Evolutionary conservation across 83 land plant species (phyloP), one percentile per base, ranked within the genome.

Genomic region (Larix sibirica): DNA sequence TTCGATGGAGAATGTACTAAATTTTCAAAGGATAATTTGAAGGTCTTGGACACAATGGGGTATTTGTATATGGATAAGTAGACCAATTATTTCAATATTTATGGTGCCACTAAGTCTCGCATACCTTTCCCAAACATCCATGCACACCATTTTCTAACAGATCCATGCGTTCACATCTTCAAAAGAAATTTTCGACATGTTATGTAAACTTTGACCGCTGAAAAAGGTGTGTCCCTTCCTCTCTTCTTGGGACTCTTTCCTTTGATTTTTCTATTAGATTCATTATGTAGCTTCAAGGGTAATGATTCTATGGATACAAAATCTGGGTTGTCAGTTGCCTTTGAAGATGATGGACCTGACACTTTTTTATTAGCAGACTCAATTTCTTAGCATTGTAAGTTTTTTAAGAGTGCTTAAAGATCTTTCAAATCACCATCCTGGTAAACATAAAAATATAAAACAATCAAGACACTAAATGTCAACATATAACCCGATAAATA

Each of bases 331-430:
- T 28, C 28, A 28, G 28, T 28, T 28, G 28, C 28, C 77, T 42
- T 71, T 10, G 76, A 20, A 71, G 76, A 36, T 68, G 73, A 36
- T 68, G 42, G 42, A 42, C n/a, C n/a, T 71, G 76, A 71, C 7
- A 71, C 76, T 47, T 8, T 47, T 1, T 21, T 21, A 20, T 71
- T 71, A 47, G 47, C 47, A 42, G 54, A 50, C 23, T 2, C 40
- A 1, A 21, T 40, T 50, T 71, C 50, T 74, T 74, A 58, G 28
- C 58, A 16, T 23, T 74, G 58, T 21, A 74, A 74, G 21, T 26
- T 21, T 44, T 4, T 74, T 26, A 47, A 74, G 56, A 47, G 77
- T 7, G 77, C 17, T 74, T 74, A 59, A 74, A 74, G 77, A 28
- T 28, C 28, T 28, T 28, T 28, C 28, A 28, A 28, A 28, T 28